phyloP scores from a whole-genome alignment of 257 asterid genomes.

The Solanum ossicruentum region DNA sequence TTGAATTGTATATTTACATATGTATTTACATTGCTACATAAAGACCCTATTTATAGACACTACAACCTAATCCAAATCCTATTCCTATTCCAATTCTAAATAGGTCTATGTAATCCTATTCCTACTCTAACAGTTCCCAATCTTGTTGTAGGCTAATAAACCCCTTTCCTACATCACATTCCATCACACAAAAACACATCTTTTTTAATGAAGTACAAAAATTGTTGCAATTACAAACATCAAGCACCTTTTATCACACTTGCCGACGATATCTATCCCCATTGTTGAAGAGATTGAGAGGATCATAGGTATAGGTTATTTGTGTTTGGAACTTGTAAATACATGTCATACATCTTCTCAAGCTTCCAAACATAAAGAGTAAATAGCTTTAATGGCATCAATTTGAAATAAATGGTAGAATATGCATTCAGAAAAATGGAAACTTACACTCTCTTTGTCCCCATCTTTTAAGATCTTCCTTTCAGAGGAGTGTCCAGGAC shows the following conservation, averaged over 20 bases:
- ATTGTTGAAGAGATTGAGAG: background rate
- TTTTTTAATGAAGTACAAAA: background rate
- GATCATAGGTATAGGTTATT: background rate
- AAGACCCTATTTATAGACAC: no score
- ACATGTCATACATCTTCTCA: background rate
- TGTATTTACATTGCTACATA: no score
- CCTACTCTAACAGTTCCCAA: background rate
- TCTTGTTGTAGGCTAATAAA: background rate
- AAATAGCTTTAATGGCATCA: background rate
- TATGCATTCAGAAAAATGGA: background rate
- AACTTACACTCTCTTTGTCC: conserved; percentile 31
- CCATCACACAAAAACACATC: background rate
- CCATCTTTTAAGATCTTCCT: background rate
- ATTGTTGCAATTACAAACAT: background rate
- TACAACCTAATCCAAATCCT: no score
- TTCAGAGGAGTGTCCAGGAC: background rate
- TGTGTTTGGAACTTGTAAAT: background rate
- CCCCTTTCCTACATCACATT: background rate
- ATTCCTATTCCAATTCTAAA: no score
- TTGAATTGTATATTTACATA: no score
- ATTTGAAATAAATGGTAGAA: background rate
- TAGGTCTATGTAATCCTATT: no score
- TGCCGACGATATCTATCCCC: background rate
- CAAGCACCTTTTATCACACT: background rate
- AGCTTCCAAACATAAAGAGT: background rate